Base-by-base conservation (phyloP, 768 basidiomycete species). In the Paxillus ammoniavirescens region DNA sequence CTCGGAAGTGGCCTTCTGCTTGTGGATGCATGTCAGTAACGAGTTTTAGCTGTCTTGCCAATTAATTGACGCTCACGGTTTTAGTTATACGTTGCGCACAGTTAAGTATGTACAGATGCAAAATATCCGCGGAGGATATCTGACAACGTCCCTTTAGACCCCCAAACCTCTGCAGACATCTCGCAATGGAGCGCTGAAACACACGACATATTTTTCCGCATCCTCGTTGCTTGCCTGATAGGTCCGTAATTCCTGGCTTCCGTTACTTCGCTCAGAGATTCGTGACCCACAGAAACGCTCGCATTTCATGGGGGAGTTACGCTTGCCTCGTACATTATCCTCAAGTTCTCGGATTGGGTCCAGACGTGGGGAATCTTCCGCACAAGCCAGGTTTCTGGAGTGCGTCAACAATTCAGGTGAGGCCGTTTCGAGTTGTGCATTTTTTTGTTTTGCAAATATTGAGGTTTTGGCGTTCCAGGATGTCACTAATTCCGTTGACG, bases 81-180 rank as follows among this genome's bases (percentile, higher is more conserved):
- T 8, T 55, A 91, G 90, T 90, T 66, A 90, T 92, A 49, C 75
- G 90, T 59, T 92, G 88, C 87, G 82, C 83, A 33, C 81, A 89
- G 58, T 72, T 89, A 2, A 79, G 86, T 87, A 61, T 4, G 77
- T 61, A n/a, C 47, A 8, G 3, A 35, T 42, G 2, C 51, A 43
- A 36, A 13, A 17, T 13, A 14, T 18, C 13, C 12, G 8, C 31
- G 2, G 18, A 12, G 30, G 18, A 36, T 15, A 7, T 42, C 45
- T 62, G 14, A 56, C 12, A 18, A 36, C 43, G 28, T 41, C 18
- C 7, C 13, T 44, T 3, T 54, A 82, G 81, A 80, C 55, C 74
- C 76, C 1, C 62, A 68, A 42, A 64, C 74, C 44, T 68, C 71
- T 2, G 54, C 65, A 15, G 68, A 73, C 33, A 58, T 66, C n/a